phyloP scores from a whole-genome alignment of 2,329 filamentous ascomycete species.

The Hansfordia pulvinata region DNA sequence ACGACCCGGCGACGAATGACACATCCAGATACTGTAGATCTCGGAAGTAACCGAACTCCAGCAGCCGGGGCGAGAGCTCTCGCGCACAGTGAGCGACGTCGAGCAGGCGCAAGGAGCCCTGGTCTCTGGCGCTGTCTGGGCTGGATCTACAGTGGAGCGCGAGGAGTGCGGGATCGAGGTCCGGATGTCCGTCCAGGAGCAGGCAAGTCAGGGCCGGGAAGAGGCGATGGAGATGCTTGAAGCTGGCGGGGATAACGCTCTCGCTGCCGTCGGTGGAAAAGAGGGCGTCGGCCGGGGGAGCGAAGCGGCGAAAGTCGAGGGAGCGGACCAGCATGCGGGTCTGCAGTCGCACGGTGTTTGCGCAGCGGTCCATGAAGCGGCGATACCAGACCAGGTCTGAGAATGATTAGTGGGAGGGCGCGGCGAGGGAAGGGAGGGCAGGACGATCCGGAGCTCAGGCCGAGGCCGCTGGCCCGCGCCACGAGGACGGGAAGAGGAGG shows the following conservation, averaged over 20 bases:
- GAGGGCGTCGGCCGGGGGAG: conserved; percentile 24
- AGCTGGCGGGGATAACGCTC: conserved; percentile 21
- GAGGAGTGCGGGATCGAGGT: conserved; percentile 27
- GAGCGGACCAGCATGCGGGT: conserved; percentile 30
- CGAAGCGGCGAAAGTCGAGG: conserved; percentile 33
- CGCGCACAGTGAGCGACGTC: conserved; percentile 28
- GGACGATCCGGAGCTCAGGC: conserved; percentile 1
- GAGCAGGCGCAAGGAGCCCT: conserved; percentile 23
- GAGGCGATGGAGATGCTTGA: conserved; percentile 21
- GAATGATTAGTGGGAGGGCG: conserved; percentile 5
- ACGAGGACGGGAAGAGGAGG: not conserved
- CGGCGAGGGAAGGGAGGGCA: conserved; percentile 2
- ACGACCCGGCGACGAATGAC: conserved; percentile 32
- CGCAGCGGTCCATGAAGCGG: conserved; percentile 27
- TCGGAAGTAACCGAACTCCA: conserved; percentile 20
- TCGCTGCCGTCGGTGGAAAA: conserved; percentile 23
- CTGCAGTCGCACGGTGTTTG: conserved; percentile 16
- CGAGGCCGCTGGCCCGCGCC: not conserved
- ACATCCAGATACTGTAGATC: conserved; percentile 38
- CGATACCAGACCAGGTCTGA: conserved; percentile 36
- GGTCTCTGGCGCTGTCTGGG: conserved; percentile 3
- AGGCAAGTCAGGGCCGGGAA: conserved; percentile 32
- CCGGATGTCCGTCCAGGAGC: conserved; percentile 30
- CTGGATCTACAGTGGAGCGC: conserved; percentile 5
- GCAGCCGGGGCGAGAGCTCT: conserved; percentile 25